Base-by-base conservation (phyloP, 106 monocot genomes). In the Hemerocallis citrina region DNA sequence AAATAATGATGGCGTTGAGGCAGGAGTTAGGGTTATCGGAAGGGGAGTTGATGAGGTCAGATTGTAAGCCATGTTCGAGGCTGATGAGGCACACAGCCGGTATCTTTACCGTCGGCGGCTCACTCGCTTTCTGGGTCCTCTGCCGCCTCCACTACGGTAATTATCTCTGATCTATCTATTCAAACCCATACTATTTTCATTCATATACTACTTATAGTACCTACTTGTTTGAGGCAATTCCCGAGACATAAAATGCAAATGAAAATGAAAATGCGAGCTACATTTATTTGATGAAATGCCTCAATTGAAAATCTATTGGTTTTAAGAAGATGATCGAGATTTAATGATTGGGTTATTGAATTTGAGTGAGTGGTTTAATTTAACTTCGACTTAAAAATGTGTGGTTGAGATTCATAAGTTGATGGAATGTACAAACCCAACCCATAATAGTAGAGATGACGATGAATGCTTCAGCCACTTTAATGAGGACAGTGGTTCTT, bases 21-120 rank as follows among this genome's bases (percentile, higher is more conserved):
- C 16, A 35, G 41, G 63, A 62, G 25, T 34, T 85, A 4, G 85
- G 85, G 29, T 71, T 52, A 67, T 80, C 85, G 40, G 85, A 85
- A 10, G 80, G 85, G 34, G 85, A 85, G 45, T 17, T 80, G 70
- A 85, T 85, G 85, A 73, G 85, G 55, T 60, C 85, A 20, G 85
- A 85, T 34, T 73, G 73, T 42, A 80, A 74, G 54, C 77, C 85
- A 20, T 80, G 85, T 74, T 51, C 80, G 0, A 66, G 77, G n/a
- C 63, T 85, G 36, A 74, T 61, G 77, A 22, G 74, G 20, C 85
- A 85, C 63, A 80, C 80, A 22, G 80, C 85, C 29, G 80, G 69
- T 15, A 57, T 85, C 57, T 80, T 62, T 60, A 63, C 62, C 37
- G 76, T 85, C 34, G 80, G 74, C 48, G 85, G 85, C 46, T 60